Evolutionary conservation across 768 basidiomycete species (phyloP), one percentile per base, ranked within the genome.

Genomic region (Lactifluus hygrophoroides): DNA sequence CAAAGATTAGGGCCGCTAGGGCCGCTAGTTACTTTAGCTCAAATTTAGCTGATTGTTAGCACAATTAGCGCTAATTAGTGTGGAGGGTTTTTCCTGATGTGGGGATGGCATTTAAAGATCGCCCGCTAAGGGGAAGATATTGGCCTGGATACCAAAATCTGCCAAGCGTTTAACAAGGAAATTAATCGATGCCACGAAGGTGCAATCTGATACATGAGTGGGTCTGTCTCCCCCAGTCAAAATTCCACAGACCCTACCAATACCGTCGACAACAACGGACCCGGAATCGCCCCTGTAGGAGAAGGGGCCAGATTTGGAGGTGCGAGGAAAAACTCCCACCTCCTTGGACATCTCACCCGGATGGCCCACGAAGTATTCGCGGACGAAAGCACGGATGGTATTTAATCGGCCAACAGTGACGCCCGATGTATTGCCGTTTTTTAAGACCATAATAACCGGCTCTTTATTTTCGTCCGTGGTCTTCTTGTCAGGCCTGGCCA

Each of bases 321-420:
- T 51, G 37, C 21, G 43, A 28, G 55, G 40, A 3, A 56, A 21
- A 21, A 67, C 50, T 5, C 58, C 42, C 5, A 46, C 43, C 48
- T 67, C 67, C 52, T 57, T 60, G 2, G 66, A 56, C 9, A 27
- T 38, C 17, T 17, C 5, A 38, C 37, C 8, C 4, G 35, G 23
- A 17, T 10, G 5, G 16, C 35, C 44, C 9, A 34, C 9, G 19
- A 34, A 45, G 9, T 45, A 37, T n/a, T 17, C 17, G 9, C 38
- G 44, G 8, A 37, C 45, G 56, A 64, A 58, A 0, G 66, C 64
- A 19, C 38, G 23, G 25, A 67, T n/a, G 21, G 59, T 56, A 30
- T 51, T 67, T 14, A 47, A 52, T 25, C 62, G 58, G 45, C 67
- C 64, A 7, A 67, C 44, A n/a, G 65, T 67, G 23, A 56, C 38